phyloP scores from a whole-genome alignment of 441 rosid species.

The Biscutella auriculata region DNA sequence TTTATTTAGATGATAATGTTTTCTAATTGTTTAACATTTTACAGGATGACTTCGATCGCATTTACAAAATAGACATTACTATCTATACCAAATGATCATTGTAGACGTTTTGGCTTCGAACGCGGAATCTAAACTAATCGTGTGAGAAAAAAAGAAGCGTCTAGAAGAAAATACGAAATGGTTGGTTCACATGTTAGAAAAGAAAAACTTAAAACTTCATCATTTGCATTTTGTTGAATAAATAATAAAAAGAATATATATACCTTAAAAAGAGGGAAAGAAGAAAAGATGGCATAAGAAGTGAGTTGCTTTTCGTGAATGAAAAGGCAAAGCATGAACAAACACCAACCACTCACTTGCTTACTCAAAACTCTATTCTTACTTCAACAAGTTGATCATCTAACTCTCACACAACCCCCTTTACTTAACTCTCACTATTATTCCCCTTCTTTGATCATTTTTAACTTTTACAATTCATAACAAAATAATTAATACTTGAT shows the following conservation, averaged over 20 bases:
- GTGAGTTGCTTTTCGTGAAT: constrained; percentile 81
- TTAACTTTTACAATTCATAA: constrained; percentile 24
- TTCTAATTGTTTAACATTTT: neutral
- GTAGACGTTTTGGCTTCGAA: constrained; percentile 10
- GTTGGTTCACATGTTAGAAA: constrained; percentile 16
- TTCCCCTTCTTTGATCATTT: neutral
- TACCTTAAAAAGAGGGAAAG: constrained; percentile 15
- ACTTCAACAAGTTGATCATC: constrained; percentile 45
- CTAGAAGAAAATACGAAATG: constrained; percentile 12
- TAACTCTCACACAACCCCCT: constrained; percentile 25
- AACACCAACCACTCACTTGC: constrained; percentile 68
- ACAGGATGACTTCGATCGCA: neutral
- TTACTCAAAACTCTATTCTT: constrained; percentile 62
- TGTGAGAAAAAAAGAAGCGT: constrained; percentile 9
- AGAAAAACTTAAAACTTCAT: neutral
- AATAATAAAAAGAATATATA: neutral
- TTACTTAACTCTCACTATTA: constrained; percentile 28
- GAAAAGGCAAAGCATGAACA: constrained; percentile 64
- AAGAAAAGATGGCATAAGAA: constrained; percentile 32
- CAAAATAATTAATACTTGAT: constrained; percentile 9
- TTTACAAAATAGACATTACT: neutral
- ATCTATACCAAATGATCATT: no score
- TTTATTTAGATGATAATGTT: neutral
- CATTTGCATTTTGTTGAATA: neutral
- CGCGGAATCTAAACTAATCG: neutral